These are phyloP conservation scores for Polychaeton citri DNA, from an alignment of 2,329 filamentous ascomycete genomes.

Conservation along the genomic window DNA sequence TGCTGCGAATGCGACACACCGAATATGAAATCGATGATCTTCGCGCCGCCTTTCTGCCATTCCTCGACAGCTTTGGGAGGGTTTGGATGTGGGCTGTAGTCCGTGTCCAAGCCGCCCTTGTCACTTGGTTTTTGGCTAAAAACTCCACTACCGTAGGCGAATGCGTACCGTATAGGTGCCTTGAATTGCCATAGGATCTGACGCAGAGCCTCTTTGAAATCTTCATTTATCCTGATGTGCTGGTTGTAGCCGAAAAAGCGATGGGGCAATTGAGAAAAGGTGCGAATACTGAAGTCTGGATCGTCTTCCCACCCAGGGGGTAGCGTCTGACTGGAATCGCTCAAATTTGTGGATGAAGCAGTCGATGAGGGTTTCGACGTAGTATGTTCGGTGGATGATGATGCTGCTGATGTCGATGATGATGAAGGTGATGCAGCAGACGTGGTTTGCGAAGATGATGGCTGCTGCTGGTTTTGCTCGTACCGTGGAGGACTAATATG, in stretches of 20 bases:
- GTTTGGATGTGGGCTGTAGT: conserved; percentile 63
- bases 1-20: conserved; percentile 89
- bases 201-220: conserved; percentile 83
- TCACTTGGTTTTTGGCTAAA: conserved; percentile 56
- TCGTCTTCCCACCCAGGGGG: conserved; percentile 61
- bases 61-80: conserved; percentile 69
- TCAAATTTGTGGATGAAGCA: conserved; percentile 4
- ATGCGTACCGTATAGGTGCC: conserved; percentile 88
- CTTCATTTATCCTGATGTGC: conserved; percentile 87
- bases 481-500: conserved; percentile 6
- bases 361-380: conserved; percentile 2
- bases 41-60: conserved; percentile 74
- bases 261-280: conserved; percentile 64
- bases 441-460: not conserved
- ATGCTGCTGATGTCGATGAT: not conserved
- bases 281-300: conserved; percentile 55
- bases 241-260: conserved; percentile 87
- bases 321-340: conserved; percentile 20
- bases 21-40: conserved; percentile 98
- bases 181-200: conserved; percentile 83
- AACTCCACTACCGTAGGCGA: conserved; percentile 93
- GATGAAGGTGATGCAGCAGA: conserved; percentile 1
- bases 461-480: conserved; percentile 7
- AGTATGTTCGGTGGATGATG: not conserved
- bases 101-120: conserved; percentile 30